Percentiles rank a stretch among this genome's conserved stretches.
Evolutionary conservation across 768 basidiomycete species (phyloP).

Genomic region (Mycena chlorophos): DNA sequence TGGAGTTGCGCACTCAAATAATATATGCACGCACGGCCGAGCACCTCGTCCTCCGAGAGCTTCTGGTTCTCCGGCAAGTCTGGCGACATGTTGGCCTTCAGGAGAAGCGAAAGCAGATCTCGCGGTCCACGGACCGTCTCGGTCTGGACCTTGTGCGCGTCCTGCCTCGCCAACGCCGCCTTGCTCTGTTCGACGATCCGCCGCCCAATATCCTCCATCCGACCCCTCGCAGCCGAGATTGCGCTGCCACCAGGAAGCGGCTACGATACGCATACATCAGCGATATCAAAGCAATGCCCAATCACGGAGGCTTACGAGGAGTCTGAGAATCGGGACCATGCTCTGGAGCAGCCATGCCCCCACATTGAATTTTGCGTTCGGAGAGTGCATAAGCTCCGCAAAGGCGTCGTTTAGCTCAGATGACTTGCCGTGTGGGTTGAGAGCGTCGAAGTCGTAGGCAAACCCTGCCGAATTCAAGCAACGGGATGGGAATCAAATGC

Average conservation of each 20-base stretch:
- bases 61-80: conserved; percentile 44
- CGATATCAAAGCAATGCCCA: not conserved
- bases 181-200: not conserved
- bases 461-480: too few species aligned
- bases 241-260: not conserved
- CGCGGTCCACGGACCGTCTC: conserved; percentile 32
- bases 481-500: too few species aligned
- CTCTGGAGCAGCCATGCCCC: not conserved
- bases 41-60: conserved; percentile 48
- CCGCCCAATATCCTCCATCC: not conserved
- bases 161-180: not conserved
- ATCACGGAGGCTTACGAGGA: not conserved
- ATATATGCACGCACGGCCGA: conserved; percentile 41
- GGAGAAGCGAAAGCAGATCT: conserved; percentile 48
- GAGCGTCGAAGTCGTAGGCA: conserved; percentile 6
- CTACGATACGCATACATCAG: not conserved
- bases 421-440: not conserved
- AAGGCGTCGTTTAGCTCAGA: conserved; percentile 3
- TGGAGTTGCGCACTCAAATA: not conserved
- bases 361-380: not conserved
- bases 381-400: conserved; percentile 1
- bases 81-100: conserved; percentile 50
- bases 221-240: not conserved
- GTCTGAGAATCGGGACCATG: not conserved
- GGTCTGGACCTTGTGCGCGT: conserved; percentile 22